Percentiles rank a stretch among this genome's conserved stretches.
phyloP scores from a whole-genome alignment of 2,329 filamentous ascomycete genomes.

The Penicillium olsonii region DNA sequence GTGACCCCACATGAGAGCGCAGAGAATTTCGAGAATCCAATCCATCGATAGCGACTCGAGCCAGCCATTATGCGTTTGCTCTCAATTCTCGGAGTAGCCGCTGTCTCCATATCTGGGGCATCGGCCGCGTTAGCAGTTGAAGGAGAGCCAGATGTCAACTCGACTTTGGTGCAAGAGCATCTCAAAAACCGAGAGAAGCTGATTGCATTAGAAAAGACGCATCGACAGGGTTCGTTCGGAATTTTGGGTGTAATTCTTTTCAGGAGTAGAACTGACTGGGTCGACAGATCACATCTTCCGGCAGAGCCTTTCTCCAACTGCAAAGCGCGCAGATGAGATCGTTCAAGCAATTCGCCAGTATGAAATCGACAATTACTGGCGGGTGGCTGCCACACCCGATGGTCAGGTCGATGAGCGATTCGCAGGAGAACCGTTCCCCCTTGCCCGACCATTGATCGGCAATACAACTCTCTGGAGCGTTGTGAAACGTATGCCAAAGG shows the following conservation, averaged over 20 bases:
- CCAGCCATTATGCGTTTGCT: not conserved
- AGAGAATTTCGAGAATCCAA: not conserved
- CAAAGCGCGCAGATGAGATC: conserved; percentile 60
- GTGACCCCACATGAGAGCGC: too few relatives aligned
- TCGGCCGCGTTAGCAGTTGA: not conserved
- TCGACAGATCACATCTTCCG: conserved; percentile 24
- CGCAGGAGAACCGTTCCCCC: conserved; percentile 88
- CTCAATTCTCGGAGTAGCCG: not conserved
- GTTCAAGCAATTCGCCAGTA: conserved; percentile 52
- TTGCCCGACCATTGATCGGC: conserved; percentile 83
- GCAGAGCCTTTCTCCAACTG: conserved; percentile 67
- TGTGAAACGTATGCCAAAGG: conserved; percentile 82
- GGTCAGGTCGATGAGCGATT: conserved; percentile 16
- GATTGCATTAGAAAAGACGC: conserved; percentile 74
- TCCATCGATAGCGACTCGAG: not conserved
- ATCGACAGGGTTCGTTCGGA: conserved; percentile 67
- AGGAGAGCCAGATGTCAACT: conserved; percentile 10
- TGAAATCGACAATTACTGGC: conserved; percentile 23
- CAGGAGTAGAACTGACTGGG: too few relatives aligned
- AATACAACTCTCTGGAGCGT: conserved; percentile 82
- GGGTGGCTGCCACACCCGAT: conserved; percentile 10
- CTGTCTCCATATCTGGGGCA: not conserved
- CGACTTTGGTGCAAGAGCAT: conserved; percentile 61
- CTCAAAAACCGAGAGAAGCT: conserved; percentile 70
- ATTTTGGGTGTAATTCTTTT: not conserved